These are phyloP conservation scores for Pleurotus tuber-regium DNA, from an alignment of 768 basidiomycete genomes.

Conservation along the genomic window DNA sequence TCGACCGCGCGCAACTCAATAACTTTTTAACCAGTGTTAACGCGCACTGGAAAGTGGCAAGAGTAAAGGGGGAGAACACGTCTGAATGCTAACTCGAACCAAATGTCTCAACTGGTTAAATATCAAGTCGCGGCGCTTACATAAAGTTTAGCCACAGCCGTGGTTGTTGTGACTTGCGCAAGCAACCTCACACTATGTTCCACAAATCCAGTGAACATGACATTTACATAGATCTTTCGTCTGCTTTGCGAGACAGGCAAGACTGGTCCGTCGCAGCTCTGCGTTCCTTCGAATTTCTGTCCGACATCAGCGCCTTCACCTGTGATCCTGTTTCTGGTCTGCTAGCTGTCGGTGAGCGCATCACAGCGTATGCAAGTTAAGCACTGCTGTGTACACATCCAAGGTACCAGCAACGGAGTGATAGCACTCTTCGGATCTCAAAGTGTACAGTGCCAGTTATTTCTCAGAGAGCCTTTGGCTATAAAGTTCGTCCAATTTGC, in stretches of 20 bases:
- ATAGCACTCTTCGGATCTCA: conserved; percentile 69
- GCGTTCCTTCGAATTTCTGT: conserved; percentile 45
- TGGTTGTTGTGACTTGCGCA: conserved; percentile 1
- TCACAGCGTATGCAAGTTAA: conserved; percentile 6
- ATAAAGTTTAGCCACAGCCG: background rate
- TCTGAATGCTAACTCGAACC: background rate
- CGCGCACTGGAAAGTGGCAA: background rate
- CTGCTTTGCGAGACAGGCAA: conserved; percentile 48
- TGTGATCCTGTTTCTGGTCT: conserved; percentile 59
- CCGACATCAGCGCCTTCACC: conserved; percentile 51
- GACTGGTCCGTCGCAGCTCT: conserved; percentile 59
- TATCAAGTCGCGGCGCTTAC: conserved; percentile 4
- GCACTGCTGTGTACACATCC: background rate
- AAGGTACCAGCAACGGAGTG: conserved; percentile 63
- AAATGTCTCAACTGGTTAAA: conserved; percentile 4
- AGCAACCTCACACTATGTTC: conserved; percentile 32
- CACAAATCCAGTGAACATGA: conserved; percentile 31
- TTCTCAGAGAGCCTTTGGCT: conserved; percentile 39
- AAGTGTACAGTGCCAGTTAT: conserved; percentile 53
- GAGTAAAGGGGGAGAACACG: conserved; percentile 1
- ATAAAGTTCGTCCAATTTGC: conserved; percentile 68
- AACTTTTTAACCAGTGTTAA: background rate
- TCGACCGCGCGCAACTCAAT: background rate
- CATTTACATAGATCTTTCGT: conserved; percentile 51
- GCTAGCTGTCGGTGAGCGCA: conserved; percentile 53